Base-by-base conservation (phyloP, 257 asterid genomes). In the Henckelia pumila region DNA sequence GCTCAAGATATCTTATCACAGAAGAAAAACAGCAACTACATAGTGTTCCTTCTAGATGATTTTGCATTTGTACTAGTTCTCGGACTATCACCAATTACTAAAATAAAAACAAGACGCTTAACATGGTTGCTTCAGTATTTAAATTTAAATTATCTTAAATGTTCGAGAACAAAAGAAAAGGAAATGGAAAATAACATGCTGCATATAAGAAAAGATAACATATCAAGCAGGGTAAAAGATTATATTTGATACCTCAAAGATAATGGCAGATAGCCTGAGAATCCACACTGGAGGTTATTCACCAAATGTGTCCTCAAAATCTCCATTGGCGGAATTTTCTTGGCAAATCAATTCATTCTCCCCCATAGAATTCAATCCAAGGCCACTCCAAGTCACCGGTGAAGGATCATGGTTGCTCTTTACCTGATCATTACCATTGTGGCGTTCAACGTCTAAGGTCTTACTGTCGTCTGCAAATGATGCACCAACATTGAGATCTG, bases 281-380 rank as follows among this genome's bases (percentile, higher is more conserved):
- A 35, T 23, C 81, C 78, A 79, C 0, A 81, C 76, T 8, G 86
- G 87, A 29, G 89, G 94, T 67, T 87, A 92, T 68, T 79, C 81
- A 59, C 73, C 81, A 71, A 81, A 84, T 7, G 84, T 76, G 62
- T 90, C 92, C 80, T 78, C 95, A 83, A 86, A 85, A 76, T 88
- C 89, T 58, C 85, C 96, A 70, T 80, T 82, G 3, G 90, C 74
- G 2, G 97, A 90, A 70, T 82, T 93, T 69, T 88, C 95, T 67
- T 81, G 96, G 90, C 94, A 88, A 5, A 86, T 61, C 80, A 92
- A 75, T 67, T 77, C 86, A 69, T 74, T 86, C 72, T 83, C 93
- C 64, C 75, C 81, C 69, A 75, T 29, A 52, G 88, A 26, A 73
- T 77, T 78, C 79, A 78, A 68, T 67, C 78, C 82, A 53, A 76